Evolutionary conservation across 2,329 filamentous ascomycete species (phyloP), one percentile per base, ranked within the genome.

Genomic region (Pseudogymnoascus sp.): DNA sequence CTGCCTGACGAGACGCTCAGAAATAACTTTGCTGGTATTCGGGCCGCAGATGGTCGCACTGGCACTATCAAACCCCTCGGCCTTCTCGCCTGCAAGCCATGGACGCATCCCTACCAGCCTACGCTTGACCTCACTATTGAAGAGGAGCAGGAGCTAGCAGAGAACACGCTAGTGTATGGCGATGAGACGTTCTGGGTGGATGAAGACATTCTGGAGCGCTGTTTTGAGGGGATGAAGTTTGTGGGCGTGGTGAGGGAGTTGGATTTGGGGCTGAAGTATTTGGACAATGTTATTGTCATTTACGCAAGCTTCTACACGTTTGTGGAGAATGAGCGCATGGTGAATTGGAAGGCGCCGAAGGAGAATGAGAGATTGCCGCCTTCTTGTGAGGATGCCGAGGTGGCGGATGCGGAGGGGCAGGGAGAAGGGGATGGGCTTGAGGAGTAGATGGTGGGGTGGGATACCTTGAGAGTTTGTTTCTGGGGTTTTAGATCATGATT

Each of bases 281-380:
- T 92, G 71, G 87, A 87, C 70, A 74, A 79, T 1, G 72, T 88
- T 14, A 71, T 77, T 28, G 79, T 79, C 0, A 72, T 87, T 10
- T 81, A 83, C 63, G 84, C 84, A 2, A 83, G 82, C 0, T 90
- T 89, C 71, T 85, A 89, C 70, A 82, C 78, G 0, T 84, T 85
- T 63, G 76, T 92, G 25, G 81, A 84, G 0, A 90, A 93, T 72
- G 84, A 88, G 67, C 76, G 89, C 67, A 89, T 93, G 87, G 69
- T 79, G 21, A 74, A 79, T 16, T 92, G 84, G 81, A 89, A 86
- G 72, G 75, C 82, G 23, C 87, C 87, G 0, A 56, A 18, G 31
- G 31, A 36, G 23, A 66, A 61, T 40, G 53, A 61, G 0, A 72
- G 69, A 46, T 66, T 69, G 62, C 34, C 73, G 38, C 62, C 65